phyloP scores from a whole-genome alignment of 2,329 filamentous ascomycete genomes.

The Cadophora sp. region DNA sequence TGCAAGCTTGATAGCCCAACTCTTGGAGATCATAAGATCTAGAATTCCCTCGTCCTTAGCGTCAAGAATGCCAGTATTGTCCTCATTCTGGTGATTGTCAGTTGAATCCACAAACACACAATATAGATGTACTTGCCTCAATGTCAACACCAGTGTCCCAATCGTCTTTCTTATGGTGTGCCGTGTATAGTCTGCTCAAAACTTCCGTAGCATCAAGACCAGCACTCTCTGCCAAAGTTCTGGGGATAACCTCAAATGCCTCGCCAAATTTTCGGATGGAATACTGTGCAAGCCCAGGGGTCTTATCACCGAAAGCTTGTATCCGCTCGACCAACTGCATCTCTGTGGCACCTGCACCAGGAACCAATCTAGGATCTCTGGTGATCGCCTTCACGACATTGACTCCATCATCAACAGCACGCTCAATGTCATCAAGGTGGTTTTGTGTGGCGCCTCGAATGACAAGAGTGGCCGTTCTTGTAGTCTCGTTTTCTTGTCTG shows the following conservation, averaged over 20 bases:
- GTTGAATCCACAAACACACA: constrained; percentile 2
- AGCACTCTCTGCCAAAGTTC: constrained; percentile 92
- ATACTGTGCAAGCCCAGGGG: constrained; percentile 90
- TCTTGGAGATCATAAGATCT: constrained; percentile 90
- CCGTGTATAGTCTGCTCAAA: constrained; percentile 88
- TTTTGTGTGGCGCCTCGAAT: constrained; percentile 97
- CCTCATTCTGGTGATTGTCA: constrained; percentile 64
- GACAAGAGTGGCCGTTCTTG: constrained; percentile 91
- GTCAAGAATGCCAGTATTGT: constrained; percentile 82
- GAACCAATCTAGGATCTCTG: constrained; percentile 87
- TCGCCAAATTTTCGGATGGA: constrained; percentile 98
- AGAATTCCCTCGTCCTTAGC: constrained; percentile 88
- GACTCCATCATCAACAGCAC: constrained; percentile 96
- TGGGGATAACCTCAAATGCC: constrained; percentile 95
- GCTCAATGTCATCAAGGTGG: constrained; percentile 95
- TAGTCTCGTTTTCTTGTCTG: constrained; percentile 92
- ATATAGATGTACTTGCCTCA: constrained; percentile 60
- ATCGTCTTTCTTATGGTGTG: constrained; percentile 86
- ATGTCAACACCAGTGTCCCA: constrained; percentile 96
- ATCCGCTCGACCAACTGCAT: constrained; percentile 93
- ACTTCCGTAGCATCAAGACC: constrained; percentile 98
- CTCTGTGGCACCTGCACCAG: constrained; percentile 93
- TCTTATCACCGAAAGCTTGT: constrained; percentile 89
- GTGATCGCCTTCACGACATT: constrained; percentile 99
- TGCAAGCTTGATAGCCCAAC: constrained; percentile 96